These are phyloP conservation scores for Talaromyces ruber DNA, from an alignment of 495 filamentous ascomycete species.

Conservation along the genomic window DNA sequence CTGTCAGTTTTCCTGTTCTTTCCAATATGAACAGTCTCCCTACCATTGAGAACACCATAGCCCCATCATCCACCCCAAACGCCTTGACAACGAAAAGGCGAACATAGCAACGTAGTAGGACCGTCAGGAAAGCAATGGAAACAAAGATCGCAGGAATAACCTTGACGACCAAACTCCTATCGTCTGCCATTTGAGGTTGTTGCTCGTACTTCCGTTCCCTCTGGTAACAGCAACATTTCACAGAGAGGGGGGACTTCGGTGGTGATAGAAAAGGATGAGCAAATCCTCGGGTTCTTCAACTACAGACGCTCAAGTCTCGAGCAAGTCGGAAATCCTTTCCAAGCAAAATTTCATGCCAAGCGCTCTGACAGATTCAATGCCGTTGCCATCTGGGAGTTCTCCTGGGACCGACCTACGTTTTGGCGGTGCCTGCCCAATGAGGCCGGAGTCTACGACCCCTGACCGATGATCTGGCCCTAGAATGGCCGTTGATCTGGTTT, in stretches of 20 bases:
- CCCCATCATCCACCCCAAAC: slow-evolving; percentile 34
- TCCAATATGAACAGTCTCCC: neutral
- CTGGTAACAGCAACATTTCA: neutral
- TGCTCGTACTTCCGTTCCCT: neutral
- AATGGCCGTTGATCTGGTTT: neutral
- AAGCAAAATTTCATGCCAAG: neutral
- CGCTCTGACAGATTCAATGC: neutral
- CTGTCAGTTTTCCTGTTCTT: neutral
- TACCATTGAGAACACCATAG: slow-evolving; percentile 31
- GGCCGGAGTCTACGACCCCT: neutral
- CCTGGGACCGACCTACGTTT: neutral
- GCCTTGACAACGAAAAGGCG: slow-evolving; percentile 29
- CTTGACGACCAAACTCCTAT: slow-evolving; percentile 21
- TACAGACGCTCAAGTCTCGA: neutral
- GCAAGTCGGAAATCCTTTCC: neutral
- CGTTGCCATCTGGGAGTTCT: neutral
- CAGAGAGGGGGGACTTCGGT: too few species aligned
- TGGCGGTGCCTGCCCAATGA: neutral
- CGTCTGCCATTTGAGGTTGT: slow-evolving; percentile 3
- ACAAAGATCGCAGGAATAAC: slow-evolving; percentile 30
- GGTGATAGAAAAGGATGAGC: neutral
- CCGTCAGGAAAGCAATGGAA: slow-evolving; percentile 25
- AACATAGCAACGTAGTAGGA: slow-evolving; percentile 35
- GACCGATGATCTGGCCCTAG: neutral
- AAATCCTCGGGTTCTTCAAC: neutral